Percentiles rank a stretch among this genome's conserved stretches.
Evolutionary conservation across 495 filamentous ascomycete genomes (phyloP).

Genomic region (Elasticomyces elasticus): DNA sequence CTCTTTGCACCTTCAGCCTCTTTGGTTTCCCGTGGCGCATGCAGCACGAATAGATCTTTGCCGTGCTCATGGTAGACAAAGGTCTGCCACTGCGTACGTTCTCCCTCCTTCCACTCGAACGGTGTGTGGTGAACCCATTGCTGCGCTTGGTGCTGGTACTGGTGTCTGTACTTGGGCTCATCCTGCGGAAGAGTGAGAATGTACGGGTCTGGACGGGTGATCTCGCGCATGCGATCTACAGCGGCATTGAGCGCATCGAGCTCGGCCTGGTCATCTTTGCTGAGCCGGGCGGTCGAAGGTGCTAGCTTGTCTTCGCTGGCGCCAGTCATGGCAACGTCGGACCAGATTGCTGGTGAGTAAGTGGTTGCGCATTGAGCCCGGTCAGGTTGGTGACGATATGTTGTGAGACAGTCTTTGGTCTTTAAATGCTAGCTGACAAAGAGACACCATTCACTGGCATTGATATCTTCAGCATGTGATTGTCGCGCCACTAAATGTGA

Average conservation of each 20-base stretch:
- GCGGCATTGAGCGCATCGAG: conserved; percentile 9
- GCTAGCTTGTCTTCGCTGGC: neutral
- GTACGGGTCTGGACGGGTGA: conserved; percentile 16
- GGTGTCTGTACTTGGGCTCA: conserved; percentile 13
- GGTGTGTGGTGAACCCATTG: conserved; percentile 19
- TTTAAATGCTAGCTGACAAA: neutral
- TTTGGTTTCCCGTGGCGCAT: neutral
- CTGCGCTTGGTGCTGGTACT: conserved; percentile 1
- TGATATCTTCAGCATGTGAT: neutral
- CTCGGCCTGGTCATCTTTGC: conserved; percentile 7
- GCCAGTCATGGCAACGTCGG: neutral
- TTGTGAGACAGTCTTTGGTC: neutral
- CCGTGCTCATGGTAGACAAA: conserved; percentile 19
- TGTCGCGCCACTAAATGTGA: neutral
- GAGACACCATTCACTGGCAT: neutral
- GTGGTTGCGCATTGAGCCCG: neutral
- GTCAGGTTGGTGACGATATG: neutral
- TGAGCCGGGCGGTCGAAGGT: neutral
- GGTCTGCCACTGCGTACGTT: conserved; percentile 16
- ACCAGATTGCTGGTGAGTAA: neutral
- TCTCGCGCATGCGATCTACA: conserved; percentile 13
- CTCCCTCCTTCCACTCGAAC: conserved; percentile 10
- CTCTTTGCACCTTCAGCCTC: neutral
- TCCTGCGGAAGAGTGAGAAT: conserved; percentile 21
- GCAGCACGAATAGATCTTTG: conserved; percentile 14